A percentile compares a stretch with the other conserved stretches of the same genome.
These are phyloP conservation scores for Elongisporangium anandrum DNA, from an alignment of 352 stramenopile genomes.

Conservation along the genomic window DNA sequence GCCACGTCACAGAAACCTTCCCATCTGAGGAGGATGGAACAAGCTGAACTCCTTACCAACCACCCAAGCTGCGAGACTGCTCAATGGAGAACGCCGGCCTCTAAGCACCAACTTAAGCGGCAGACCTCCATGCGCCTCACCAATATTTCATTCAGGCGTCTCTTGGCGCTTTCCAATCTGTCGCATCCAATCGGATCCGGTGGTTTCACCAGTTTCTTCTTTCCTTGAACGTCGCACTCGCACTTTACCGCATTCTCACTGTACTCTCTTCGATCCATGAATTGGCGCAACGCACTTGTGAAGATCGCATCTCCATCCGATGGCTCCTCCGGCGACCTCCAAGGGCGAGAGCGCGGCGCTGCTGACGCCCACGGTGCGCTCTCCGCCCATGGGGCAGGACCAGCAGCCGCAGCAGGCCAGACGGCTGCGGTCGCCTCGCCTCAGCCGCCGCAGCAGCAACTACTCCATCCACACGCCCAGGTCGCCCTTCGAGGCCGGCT, in stretches of 20 bases:
- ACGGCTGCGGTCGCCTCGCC: no score
- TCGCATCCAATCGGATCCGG: neutral
- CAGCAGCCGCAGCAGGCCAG: neutral
- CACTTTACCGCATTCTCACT: neutral
- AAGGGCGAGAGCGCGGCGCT: conserved; percentile 18
- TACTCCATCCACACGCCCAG: conserved; percentile 24
- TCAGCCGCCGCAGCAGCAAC: conserved; percentile 7
- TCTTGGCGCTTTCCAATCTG: neutral
- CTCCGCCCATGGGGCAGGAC: neutral
- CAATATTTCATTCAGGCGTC: neutral
- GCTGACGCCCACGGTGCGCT: neutral
- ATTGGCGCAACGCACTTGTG: neutral
- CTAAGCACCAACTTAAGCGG: no score
- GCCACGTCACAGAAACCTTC: neutral
- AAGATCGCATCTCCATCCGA: neutral
- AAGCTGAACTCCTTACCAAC: no score
- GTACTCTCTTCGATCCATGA: neutral
- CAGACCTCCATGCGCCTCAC: no score
- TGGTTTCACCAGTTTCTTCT: neutral
- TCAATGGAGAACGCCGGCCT: no score
- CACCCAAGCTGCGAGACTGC: no score
- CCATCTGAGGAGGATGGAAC: neutral
- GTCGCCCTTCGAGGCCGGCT: conserved; percentile 69
- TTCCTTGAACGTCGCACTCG: neutral
- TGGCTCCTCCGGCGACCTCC: conserved; percentile 5